phyloP scores from a whole-genome alignment of 2,329 filamentous ascomycete genomes.

The Fusarium setosum region DNA sequence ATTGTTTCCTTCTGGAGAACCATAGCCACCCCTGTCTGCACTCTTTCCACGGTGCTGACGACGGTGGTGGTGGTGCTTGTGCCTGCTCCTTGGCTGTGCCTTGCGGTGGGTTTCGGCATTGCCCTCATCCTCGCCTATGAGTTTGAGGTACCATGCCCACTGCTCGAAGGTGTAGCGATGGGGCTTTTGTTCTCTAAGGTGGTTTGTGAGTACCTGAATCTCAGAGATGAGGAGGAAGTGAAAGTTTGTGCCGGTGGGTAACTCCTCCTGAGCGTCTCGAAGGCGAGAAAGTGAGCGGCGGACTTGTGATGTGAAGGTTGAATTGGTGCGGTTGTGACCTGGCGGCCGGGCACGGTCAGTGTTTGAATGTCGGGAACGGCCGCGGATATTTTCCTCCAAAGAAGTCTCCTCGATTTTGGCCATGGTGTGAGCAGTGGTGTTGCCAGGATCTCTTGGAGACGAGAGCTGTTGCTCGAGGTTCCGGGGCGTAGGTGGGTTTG shows the following conservation, averaged over 20 bases:
- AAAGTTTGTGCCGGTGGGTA: slow-evolving; percentile 62
- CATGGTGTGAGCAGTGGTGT: slow-evolving; percentile 4
- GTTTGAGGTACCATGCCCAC: slow-evolving; percentile 85
- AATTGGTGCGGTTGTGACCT: slow-evolving; percentile 21
- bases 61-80: slow-evolving; percentile 10
- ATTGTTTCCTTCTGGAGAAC: background rate
- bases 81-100: slow-evolving; percentile 44
- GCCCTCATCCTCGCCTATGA: slow-evolving; percentile 77
- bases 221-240: slow-evolving; percentile 76
- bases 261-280: slow-evolving; percentile 49
- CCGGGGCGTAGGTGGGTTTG: slow-evolving; percentile 4
- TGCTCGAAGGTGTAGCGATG: slow-evolving; percentile 83
- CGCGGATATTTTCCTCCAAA: slow-evolving; percentile 8
- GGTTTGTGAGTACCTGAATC: slow-evolving; percentile 72
- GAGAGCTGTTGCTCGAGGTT: background rate
- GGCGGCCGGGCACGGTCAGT: slow-evolving; percentile 27
- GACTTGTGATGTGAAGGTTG: slow-evolving; percentile 47
- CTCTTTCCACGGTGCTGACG: background rate
- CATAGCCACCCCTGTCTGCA: background rate
- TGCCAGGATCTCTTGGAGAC: background rate
- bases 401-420: slow-evolving; percentile 20
- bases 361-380: slow-evolving; percentile 10
- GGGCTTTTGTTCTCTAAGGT: slow-evolving; percentile 68
- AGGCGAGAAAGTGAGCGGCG: slow-evolving; percentile 50
- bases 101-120: slow-evolving; percentile 62